Evolutionary conservation across 208 protist species (phyloP).

Genomic region (Entamoeba nuttalli): DNA sequence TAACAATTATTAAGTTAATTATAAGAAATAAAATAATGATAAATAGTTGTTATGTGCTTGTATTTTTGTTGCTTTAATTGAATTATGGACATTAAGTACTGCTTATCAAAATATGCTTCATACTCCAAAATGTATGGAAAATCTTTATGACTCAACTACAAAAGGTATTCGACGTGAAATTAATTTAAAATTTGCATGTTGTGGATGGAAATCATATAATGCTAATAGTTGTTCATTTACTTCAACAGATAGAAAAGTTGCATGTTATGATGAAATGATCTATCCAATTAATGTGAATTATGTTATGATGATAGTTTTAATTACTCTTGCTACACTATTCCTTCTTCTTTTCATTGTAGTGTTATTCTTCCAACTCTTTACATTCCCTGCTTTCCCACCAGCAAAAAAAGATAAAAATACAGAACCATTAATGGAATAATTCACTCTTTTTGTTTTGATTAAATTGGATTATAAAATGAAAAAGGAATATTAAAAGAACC

Average conservation of each 20-base stretch:
- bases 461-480: too few species aligned
- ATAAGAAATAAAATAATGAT: background rate
- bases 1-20: background rate
- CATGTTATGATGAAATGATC: background rate
- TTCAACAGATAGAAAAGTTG: background rate
- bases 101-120: background rate
- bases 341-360: background rate
- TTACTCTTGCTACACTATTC: background rate
- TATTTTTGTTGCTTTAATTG: background rate
- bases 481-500: too few species aligned
- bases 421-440: background rate
- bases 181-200: background rate
- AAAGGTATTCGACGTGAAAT: background rate
- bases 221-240: background rate
- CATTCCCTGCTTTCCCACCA: background rate
- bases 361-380: background rate
- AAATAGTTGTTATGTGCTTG: background rate
- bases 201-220: background rate
- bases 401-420: background rate
- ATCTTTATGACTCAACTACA: background rate
- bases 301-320: background rate
- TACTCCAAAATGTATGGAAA: background rate
- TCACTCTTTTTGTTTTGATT: too few species aligned
- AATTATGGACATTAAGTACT: background rate
- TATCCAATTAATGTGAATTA: background rate